Percentiles rank a stretch among this genome's conserved stretches.
phyloP scores from a whole-genome alignment of 148 eudicot genomes.

The Selenicereus undatus region DNA sequence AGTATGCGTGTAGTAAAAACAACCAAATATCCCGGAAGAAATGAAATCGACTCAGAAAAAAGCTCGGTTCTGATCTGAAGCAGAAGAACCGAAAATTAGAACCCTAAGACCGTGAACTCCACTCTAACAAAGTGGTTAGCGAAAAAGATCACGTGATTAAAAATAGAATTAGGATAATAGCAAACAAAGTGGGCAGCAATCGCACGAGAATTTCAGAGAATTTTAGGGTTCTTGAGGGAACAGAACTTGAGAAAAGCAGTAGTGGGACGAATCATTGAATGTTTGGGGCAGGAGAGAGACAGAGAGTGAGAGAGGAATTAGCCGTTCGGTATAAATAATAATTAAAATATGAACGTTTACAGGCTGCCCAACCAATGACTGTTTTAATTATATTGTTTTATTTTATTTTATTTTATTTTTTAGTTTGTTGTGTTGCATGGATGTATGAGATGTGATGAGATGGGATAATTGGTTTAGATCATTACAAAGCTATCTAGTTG shows the following conservation, averaged over 20 bases:
- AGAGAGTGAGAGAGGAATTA: not conserved
- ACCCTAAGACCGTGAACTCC: constrained; percentile 6
- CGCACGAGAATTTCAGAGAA: constrained; percentile 2
- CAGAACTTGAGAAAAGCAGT: constrained; percentile 1
- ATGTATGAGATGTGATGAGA: not conserved
- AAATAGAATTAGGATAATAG: not conserved
- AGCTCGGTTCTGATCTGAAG: not conserved
- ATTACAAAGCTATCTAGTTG: not conserved
- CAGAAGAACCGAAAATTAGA: not conserved
- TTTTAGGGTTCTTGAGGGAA: constrained; percentile 15
- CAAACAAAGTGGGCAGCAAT: not conserved
- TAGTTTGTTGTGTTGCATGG: not conserved
- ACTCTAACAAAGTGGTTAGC: not conserved
- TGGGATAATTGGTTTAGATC: not conserved
- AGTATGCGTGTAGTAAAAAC: not conserved
- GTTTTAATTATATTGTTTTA: not conserved
- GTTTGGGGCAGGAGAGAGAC: not conserved
- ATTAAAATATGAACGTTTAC: constrained; percentile 4
- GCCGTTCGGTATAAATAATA: not conserved
- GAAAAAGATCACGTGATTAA: not conserved
- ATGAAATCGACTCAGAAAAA: not conserved
- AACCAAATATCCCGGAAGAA: not conserved
- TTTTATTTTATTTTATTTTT: not conserved
- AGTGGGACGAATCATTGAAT: constrained; percentile 20
- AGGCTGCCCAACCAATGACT: constrained; percentile 22